Base-by-base conservation (phyloP, 1,139 yeast genomes). In the Blastobotrys apis region DNA sequence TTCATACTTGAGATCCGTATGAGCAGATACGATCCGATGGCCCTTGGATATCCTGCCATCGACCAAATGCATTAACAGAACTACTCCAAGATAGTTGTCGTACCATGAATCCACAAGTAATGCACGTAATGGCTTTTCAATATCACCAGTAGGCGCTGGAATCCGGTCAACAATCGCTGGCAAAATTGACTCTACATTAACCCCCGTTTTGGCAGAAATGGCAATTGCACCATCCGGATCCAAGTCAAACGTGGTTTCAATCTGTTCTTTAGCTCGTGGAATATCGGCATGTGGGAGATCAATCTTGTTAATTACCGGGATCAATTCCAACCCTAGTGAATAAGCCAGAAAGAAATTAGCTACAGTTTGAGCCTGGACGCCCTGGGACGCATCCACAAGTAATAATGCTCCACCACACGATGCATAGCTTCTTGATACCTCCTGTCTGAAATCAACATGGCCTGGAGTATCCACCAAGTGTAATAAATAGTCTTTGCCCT, bases 381-480 rank as follows among this genome's bases (percentile, higher is more conserved):
- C 98, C 60, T 92, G 97, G 1, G 92, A 75, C 1, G 97, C 97
- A 69, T 92, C 98, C 1, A 92, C 95, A 20, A 92, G 67, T 37
- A 92, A 64, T 39, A 92, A 66, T 0, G 97, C 97, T 10, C 98
- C 98, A 31, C 94, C 94, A 69, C 97, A 92, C 0, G 96, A 84
- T 1, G 97, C 97, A 63, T 90, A 88, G 9, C 95, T 84, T 53
- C 97, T 68, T 1, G 94, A 81, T 0, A 92, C 98, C 58, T 92
- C 98, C 6, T 94, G 86, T 44, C 97, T 69, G 63, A 92, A 92
- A 63, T 92, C 98, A 25, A 92, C 98, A 63, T 92, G 98, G 0
- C 98, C 98, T 0, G 98, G 98, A 0, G 98, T 92, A 66, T 92
- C 98, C 47, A 92, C 95, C 46, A 92, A 72, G 66, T 92, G 97